Evolutionary conservation across 2,329 filamentous ascomycete genomes (phyloP).

Genomic region (Colletotrichum somersetense): DNA sequence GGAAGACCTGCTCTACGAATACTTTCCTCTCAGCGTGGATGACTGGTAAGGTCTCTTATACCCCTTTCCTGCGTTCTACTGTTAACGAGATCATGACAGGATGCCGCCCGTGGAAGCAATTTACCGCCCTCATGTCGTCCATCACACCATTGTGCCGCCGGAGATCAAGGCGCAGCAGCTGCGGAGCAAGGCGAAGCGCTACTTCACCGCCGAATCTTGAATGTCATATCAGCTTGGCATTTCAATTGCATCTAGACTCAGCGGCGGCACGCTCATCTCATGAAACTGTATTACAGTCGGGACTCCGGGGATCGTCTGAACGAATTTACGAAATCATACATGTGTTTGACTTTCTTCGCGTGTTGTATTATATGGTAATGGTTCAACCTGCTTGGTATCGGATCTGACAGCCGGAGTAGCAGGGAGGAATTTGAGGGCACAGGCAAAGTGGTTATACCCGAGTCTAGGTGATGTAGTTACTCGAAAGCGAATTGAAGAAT

Average conservation of each 20-base stretch:
- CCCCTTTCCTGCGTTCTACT: conserved; percentile 30
- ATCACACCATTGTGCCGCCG: conserved; percentile 81
- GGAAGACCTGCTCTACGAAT: conserved; percentile 90
- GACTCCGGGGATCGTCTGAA: background rate
- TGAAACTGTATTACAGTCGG: too few relatives aligned
- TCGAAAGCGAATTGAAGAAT: conserved; percentile 3
- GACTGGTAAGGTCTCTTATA: conserved; percentile 73
- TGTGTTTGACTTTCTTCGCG: background rate
- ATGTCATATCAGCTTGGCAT: background rate
- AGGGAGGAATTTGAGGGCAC: background rate
- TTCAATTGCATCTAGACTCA: background rate
- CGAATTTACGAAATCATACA: conserved; percentile 35
- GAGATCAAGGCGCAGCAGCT: conserved; percentile 78
- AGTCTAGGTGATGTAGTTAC: conserved; percentile 14
- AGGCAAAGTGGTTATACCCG: conserved; percentile 18
- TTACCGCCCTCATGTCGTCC: conserved; percentile 92
- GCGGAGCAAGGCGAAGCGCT: conserved; percentile 76
- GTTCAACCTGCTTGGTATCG: background rate
- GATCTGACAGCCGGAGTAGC: background rate
- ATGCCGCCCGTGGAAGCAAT: conserved; percentile 91
- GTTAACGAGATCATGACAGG: conserved; percentile 55
- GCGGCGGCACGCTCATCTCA: background rate
- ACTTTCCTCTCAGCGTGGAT: conserved; percentile 91
- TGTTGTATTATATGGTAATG: conserved; percentile 7
- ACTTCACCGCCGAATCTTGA: conserved; percentile 75